Base-by-base conservation (phyloP, 257 asterid genomes). In the Leptodermis oblonga region DNA sequence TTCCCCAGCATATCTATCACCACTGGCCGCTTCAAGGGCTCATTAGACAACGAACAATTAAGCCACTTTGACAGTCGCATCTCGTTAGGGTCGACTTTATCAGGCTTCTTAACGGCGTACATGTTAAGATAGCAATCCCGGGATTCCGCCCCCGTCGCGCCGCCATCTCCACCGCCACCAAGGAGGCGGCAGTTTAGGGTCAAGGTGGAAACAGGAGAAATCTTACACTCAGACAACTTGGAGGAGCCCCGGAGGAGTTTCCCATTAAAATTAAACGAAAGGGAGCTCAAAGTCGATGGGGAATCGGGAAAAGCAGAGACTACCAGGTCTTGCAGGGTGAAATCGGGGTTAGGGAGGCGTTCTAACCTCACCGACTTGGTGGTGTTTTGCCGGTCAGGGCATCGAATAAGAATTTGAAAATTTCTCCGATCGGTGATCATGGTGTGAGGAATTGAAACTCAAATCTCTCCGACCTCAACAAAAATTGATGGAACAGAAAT, bases 161-260 rank as follows among this genome's bases (percentile, higher is more conserved):
- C 96, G 8, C 99, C 99, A 81, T 93, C 97, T 8, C 99, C 97
- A 0, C 99, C 96, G 10, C 99, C 97, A 22, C 96, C 96, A 5
- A 43, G 70, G 41, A 82, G 68, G 18, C 96, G 91, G 70, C 79
- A 70, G 74, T 84, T 86, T 51, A 87, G 78, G 63, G 84, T 73
- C 20, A 93, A 82, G 61, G 95, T 88, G 41, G 95, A 90, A 37
- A 82, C 62, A 2, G 88, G 85, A 23, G 87, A 49, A 39, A 91
- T 74, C 28, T 20, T 45, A 62, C 82, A 67, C 62, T 70, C 74
- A 28, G 25, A 72, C 9, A 83, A 25, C 52, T 79, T 58, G 41
- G 93, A 75, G 31, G 92, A 79, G 42, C 85, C 90, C 0, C 85
- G 42, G 2, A 94, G 74, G 31, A 80, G 75, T 70, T 82, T 84